phyloP scores from a whole-genome alignment of 2,329 filamentous ascomycete genomes.

The Aspergillus sp. region DNA sequence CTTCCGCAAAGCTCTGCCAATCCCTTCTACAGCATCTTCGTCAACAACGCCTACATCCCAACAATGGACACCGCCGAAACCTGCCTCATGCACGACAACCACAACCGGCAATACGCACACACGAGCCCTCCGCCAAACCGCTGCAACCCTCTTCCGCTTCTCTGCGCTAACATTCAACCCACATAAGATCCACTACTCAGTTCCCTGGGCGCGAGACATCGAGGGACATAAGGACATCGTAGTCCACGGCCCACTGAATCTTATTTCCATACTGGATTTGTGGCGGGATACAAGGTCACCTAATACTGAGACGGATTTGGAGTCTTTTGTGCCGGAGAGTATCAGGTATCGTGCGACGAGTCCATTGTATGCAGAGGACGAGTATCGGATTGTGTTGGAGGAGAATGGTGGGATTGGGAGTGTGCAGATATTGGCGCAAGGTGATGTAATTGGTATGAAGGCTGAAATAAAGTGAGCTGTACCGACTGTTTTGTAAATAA shows the following conservation, averaged over 20 bases:
- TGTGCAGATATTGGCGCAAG: conserved; percentile 29
- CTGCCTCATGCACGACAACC: conserved; percentile 13
- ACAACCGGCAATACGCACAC: conserved; percentile 21
- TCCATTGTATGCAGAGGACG: conserved; percentile 45
- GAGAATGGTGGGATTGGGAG: conserved; percentile 27
- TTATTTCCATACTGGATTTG: conserved; percentile 38
- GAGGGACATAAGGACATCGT: conserved; percentile 39
- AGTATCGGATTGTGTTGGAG: conserved; percentile 38
- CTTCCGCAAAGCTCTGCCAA: conserved; percentile 35
- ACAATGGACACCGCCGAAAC: conserved; percentile 5
- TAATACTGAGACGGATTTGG: conserved; percentile 7
- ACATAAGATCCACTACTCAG: conserved; percentile 41
- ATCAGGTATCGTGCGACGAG: conserved; percentile 45
- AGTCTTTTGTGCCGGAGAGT: conserved; percentile 31
- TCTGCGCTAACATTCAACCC: conserved; percentile 40
- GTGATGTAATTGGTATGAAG: conserved; percentile 31
- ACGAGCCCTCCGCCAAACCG: conserved; percentile 30
- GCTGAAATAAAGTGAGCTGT: conserved; percentile 23
- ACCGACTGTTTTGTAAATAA: not conserved
- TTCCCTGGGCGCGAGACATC: conserved; percentile 37
- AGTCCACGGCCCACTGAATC: conserved; percentile 39
- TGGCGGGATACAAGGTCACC: conserved; percentile 33
- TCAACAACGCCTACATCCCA: conserved; percentile 1
- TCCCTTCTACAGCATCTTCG: conserved; percentile 6
- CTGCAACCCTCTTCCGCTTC: conserved; percentile 38